Percentiles rank a stretch among this genome's conserved stretches.
Evolutionary conservation across 352 stramenopile genomes (phyloP).

Genomic region (Vaucheria bursata): DNA sequence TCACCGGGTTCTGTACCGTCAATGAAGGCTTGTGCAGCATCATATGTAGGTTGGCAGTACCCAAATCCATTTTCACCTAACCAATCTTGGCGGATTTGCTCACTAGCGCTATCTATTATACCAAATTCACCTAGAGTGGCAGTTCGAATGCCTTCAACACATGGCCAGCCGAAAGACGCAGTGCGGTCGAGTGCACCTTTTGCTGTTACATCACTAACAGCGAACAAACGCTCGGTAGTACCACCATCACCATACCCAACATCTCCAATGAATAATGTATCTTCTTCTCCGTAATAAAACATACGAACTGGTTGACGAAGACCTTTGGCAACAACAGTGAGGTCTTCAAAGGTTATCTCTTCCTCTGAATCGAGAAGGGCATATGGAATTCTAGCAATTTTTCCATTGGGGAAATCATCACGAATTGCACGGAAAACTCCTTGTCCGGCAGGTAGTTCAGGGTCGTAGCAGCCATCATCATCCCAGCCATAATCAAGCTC

Average conservation of each 20-base stretch:
- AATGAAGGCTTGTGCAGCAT: background rate
- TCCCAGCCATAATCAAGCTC: background rate
- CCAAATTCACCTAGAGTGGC: background rate
- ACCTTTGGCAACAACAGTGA: background rate
- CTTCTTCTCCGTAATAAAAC: background rate
- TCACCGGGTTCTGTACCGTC: too few relatives aligned
- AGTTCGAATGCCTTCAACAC: conserved; percentile 22
- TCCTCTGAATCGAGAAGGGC: background rate
- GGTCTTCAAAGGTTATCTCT: background rate
- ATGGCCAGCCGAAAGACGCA: conserved; percentile 46
- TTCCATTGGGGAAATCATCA: background rate
- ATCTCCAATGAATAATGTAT: background rate
- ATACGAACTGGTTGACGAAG: background rate
- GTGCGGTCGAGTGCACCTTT: too few relatives aligned
- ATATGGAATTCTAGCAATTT: background rate
- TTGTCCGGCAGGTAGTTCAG: background rate
- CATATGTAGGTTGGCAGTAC: background rate
- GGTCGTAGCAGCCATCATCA: conserved; percentile 4
- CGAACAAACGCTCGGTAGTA: conserved; percentile 3
- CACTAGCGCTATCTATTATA: background rate
- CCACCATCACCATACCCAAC: background rate
- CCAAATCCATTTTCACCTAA: background rate
- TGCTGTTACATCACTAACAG: too few relatives aligned
- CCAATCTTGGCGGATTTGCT: background rate
- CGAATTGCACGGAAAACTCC: background rate